Percentiles rank a stretch among this genome's conserved stretches.
Evolutionary conservation across 495 filamentous ascomycete species (phyloP).

Genomic region (Aspergillus panamensis): DNA sequence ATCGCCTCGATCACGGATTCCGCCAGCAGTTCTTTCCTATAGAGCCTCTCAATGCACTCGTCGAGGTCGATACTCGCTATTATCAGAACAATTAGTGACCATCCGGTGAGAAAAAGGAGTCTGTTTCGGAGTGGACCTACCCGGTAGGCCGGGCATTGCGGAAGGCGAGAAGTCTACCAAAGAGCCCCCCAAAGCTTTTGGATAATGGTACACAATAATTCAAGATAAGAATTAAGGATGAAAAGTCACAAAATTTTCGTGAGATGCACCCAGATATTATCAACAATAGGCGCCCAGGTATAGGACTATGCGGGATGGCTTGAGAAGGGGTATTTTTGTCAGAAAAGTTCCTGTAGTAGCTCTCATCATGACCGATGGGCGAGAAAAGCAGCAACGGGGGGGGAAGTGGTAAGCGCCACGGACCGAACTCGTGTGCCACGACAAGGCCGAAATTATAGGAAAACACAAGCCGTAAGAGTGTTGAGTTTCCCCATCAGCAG

Average conservation of each 20-base stretch:
- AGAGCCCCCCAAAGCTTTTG: constrained; percentile 6
- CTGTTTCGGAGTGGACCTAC: constrained; percentile 46
- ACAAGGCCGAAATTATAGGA: constrained; percentile 1
- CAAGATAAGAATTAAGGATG: constrained; percentile 6
- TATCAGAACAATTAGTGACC: neutral
- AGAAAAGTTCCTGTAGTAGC: constrained; percentile 28
- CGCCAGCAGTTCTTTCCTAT: constrained; percentile 92
- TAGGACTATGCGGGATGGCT: constrained; percentile 16
- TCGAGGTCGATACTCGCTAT: constrained; percentile 94
- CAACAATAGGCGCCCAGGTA: constrained; percentile 6
- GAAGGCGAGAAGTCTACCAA: constrained; percentile 10
- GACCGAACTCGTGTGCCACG: constrained; percentile 12
- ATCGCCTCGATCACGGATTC: constrained; percentile 99
- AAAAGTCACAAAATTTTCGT: constrained; percentile 3
- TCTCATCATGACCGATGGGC: constrained; percentile 32
- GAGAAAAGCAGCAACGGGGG: constrained; percentile 12
- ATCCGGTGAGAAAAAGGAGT: too few species aligned
- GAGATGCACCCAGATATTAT: constrained; percentile 1
- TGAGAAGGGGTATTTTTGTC: constrained; percentile 25
- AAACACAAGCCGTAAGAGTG: neutral
- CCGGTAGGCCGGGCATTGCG: constrained; percentile 80
- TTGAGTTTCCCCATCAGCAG: neutral
- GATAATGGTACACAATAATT: constrained; percentile 19
- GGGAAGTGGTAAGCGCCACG: constrained; percentile 8
- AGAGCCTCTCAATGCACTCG: constrained; percentile 93